Conservation (phyloP, 1,139 yeast genomes). For the Geotrichum histeridarum region DNA sequence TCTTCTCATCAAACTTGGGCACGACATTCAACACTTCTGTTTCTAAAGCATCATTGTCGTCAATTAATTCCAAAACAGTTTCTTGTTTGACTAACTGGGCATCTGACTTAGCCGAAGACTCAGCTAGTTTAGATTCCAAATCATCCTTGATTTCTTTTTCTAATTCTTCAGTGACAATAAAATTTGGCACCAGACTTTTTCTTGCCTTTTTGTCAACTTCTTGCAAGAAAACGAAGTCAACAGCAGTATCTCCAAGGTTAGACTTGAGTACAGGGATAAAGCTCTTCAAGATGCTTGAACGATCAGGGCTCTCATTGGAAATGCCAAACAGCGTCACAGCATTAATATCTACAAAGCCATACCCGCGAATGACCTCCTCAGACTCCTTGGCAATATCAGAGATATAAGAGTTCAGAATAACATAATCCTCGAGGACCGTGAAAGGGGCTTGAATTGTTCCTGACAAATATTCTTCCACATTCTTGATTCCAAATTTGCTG, state of each 20-base stretch:
- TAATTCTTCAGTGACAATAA: neutral
- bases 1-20: conserved; percentile 8
- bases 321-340: conserved; percentile 7
- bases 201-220: conserved; percentile 8
- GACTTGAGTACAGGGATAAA: neutral
- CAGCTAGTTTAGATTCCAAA: neutral
- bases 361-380: neutral
- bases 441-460: neutral
- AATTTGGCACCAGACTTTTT: conserved; percentile 9
- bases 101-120: conserved; percentile 3
- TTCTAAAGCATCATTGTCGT: neutral
- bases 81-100: neutral
- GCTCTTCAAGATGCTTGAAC: neutral
- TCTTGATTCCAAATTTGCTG: conserved; percentile 8
- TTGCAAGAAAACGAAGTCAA: conserved; percentile 4
- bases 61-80: neutral
- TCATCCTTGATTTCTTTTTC: conserved; percentile 2
- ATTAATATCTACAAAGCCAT: conserved; percentile 2
- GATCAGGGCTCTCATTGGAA: conserved; percentile 6
- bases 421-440: conserved; percentile 2
- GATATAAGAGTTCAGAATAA: conserved; percentile 7
- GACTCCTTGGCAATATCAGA: conserved; percentile 2
- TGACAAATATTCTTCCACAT: conserved; percentile 7
- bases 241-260: neutral
- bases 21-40: neutral